Percentiles rank a stretch among this genome's conserved stretches.
Evolutionary conservation across 371 early-diverging fungal genomes (phyloP).

Genomic region (Basidiobolus heterosporus): DNA sequence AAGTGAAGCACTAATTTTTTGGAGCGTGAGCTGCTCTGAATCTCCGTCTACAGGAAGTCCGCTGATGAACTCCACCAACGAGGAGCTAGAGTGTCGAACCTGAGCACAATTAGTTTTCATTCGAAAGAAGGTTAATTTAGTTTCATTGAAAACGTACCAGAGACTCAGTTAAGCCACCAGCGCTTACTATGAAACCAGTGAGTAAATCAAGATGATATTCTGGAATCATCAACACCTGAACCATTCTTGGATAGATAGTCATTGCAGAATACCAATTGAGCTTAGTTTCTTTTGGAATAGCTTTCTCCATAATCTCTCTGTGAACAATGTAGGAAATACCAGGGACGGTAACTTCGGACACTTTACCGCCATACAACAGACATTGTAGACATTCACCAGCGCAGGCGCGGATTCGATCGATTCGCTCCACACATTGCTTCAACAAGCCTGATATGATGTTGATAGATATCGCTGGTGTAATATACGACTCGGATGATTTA

Average conservation of each 20-base stretch:
- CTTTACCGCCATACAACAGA: slow-evolving; percentile 11
- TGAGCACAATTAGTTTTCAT: too few relatives aligned
- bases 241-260: slow-evolving; percentile 32
- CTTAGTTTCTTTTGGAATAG: too few relatives aligned
- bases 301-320: too few relatives aligned
- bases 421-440: slow-evolving; percentile 64
- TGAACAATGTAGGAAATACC: too few relatives aligned
- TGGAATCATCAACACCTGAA: slow-evolving; percentile 26
- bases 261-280: too few relatives aligned
- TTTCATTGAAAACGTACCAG: slow-evolving; percentile 21
- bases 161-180: slow-evolving; percentile 69
- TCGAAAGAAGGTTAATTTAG: too few relatives aligned
- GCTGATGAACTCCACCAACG: too few relatives aligned
- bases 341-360: too few relatives aligned
- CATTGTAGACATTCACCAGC: slow-evolving; percentile 37
- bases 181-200: slow-evolving; percentile 49
- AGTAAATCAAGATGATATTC: slow-evolving; percentile 41
- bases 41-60: too few relatives aligned
- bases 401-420: slow-evolving; percentile 52
- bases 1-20: slow-evolving; percentile 2
- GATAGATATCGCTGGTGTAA: slow-evolving; percentile 10
- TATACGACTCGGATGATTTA: neutral
- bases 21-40: neutral
- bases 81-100: too few relatives aligned
- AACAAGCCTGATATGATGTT: slow-evolving; percentile 27